Evolutionary conservation across 371 early-diverging fungal species (phyloP).

Genomic region (Funneliformis caledonium): DNA sequence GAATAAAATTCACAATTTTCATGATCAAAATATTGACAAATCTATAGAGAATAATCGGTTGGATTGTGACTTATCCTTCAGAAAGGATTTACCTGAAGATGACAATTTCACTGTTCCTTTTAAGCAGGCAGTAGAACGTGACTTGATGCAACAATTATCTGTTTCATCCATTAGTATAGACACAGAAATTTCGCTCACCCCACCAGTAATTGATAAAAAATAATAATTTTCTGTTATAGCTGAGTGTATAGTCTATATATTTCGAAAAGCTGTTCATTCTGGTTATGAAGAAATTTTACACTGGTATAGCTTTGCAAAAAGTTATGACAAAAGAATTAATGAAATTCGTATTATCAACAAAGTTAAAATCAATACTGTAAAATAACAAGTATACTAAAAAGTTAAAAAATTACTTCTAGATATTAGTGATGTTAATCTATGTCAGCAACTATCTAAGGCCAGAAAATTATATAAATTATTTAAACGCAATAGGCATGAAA

Average conservation of each 20-base stretch:
- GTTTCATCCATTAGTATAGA: not conserved
- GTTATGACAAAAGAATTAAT: slow-evolving; percentile 19
- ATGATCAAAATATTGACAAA: slow-evolving; percentile 15
- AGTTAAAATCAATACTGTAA: slow-evolving; percentile 24
- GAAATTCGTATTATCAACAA: slow-evolving; percentile 9
- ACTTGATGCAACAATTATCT: slow-evolving; percentile 2
- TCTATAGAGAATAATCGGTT: not conserved
- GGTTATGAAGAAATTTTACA: not conserved
- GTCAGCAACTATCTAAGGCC: not conserved
- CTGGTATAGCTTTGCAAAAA: slow-evolving; percentile 18
- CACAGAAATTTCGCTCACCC: not conserved
- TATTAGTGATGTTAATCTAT: slow-evolving; percentile 9
- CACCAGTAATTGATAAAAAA: not conserved
- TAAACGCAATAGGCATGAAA: slow-evolving; percentile 2
- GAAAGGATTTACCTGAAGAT: not conserved
- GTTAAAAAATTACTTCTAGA: slow-evolving; percentile 4
- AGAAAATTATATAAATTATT: slow-evolving; percentile 21
- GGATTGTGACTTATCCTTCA: not conserved
- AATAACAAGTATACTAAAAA: slow-evolving; percentile 7
- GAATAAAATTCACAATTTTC: slow-evolving; percentile 9
- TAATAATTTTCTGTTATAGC: slow-evolving; percentile 14
- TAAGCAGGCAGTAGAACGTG: not conserved
- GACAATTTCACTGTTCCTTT: not conserved
- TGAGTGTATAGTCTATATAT: slow-evolving; percentile 19
- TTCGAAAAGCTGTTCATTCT: slow-evolving; percentile 34